Percentiles rank a stretch among this genome's conserved stretches.
phyloP scores from a whole-genome alignment of 441 rosid genomes.

The Syzygium syzygioides region DNA sequence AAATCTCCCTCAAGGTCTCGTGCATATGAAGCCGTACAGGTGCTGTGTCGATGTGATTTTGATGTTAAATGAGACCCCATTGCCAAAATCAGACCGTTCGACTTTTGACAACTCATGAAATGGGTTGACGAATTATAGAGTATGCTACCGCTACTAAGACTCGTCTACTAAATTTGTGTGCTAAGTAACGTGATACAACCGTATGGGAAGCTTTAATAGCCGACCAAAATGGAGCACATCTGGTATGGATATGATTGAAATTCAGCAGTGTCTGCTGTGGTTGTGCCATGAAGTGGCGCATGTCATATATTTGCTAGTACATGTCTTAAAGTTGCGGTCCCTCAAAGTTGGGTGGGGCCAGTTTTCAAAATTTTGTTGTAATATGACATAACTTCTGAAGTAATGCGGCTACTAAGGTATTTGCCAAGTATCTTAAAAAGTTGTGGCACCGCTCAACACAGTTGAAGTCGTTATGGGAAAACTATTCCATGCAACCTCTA shows the following conservation, averaged over 20 bases:
- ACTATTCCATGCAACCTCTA: background rate
- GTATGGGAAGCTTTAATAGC: too few species aligned
- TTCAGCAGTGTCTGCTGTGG: background rate
- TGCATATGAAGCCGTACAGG: background rate
- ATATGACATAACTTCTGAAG: too few species aligned
- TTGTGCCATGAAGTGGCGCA: too few species aligned
- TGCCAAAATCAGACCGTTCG: background rate
- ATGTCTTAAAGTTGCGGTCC: too few species aligned
- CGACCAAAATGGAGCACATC: too few species aligned
- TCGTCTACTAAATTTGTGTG: background rate
- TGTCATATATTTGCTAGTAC: too few species aligned
- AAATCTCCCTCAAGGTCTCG: background rate
- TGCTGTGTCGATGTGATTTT: background rate
- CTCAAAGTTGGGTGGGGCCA: too few species aligned
- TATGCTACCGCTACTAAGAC: background rate
- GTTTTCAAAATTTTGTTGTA: too few species aligned
- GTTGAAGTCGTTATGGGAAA: background rate
- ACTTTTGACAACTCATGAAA: background rate
- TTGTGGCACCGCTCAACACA: background rate
- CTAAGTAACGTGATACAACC: too few species aligned
- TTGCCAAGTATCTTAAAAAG: too few species aligned
- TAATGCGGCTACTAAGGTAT: too few species aligned
- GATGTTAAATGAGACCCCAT: background rate
- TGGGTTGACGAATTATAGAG: background rate
- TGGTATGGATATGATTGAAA: too few species aligned